Evolutionary conservation across 345 rosid genomes (phyloP), one percentile per base, ranked within the genome.

Genomic region (Adansonia digitata): DNA sequence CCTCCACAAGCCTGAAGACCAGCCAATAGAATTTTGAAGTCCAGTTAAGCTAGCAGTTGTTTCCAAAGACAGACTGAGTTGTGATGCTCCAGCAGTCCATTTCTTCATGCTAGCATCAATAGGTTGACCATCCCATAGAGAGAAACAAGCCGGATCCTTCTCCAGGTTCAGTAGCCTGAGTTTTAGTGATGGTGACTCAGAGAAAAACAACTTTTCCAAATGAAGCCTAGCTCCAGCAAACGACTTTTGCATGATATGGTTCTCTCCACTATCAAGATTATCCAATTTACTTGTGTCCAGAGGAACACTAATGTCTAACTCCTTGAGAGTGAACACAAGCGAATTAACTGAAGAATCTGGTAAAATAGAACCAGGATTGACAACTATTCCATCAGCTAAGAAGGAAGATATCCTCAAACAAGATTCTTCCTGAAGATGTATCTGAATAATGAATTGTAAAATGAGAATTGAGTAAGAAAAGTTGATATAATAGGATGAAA

Each of bases 61-160:
- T 84, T 89, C 97, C 74, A 95, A 86, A 79, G 90, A 91, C 82
- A 95, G 84, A 87, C 87, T 83, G 78, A 93, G 75, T 40, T 82
- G 80, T 10, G 93, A 84, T 37, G 89, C 96, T 77, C 89, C 89
- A 78, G 89, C 82, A 49, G 86, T 84, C 93, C 91, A 93, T 82
- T 95, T 95, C 84, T 87, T 93, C 85, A 86, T 94, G 93, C 99
- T 95, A 73, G 98, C 94, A 82, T 93, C 98, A 81, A 91, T 75
- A 13, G 98, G 97, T 81, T 95, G 98, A 72, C 88, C 97, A 13
- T 83, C 82, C 99, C 98, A 95, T 64, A 95, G 82, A 74, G 82
- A 84, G 81, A 95, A 95, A 86, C 98, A 95, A 81, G 98, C 97
- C 81, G 98, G 97, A 86, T 95, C 98, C 80, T 91, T 95, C 80